These are phyloP conservation scores for Pythium folliculosum DNA, from an alignment of 352 stramenopile species.

Conservation along the genomic window DNA sequence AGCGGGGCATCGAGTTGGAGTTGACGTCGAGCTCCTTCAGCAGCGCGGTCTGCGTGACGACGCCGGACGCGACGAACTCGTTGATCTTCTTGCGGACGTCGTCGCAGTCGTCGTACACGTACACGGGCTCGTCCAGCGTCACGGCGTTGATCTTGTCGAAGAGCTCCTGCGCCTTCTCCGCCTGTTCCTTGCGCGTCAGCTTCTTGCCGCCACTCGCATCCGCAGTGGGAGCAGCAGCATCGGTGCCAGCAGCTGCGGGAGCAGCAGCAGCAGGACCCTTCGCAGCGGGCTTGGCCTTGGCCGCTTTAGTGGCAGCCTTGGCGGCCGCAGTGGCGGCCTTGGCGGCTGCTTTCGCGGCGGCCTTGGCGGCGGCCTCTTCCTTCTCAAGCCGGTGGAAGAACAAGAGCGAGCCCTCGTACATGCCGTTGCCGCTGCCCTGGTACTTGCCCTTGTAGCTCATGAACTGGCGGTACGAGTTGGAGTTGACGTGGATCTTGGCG, in stretches of 20 bases:
- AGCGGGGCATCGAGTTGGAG: conserved; percentile 51
- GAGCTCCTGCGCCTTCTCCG: conserved; percentile 33
- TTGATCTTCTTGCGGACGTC: conserved; percentile 54
- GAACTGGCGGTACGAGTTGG: conserved; percentile 52
- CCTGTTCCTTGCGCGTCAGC: conserved; percentile 25
- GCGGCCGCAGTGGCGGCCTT: conserved; percentile 1
- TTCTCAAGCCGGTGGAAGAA: conserved; percentile 51
- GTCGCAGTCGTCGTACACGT: conserved; percentile 61
- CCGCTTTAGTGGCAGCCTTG: no score
- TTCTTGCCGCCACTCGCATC: conserved; percentile 29
- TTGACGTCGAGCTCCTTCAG: conserved; percentile 42
- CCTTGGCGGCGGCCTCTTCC: conserved; percentile 5
- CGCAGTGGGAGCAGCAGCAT: background rate
- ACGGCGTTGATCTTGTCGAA: conserved; percentile 42
- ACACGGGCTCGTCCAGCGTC: conserved; percentile 39
- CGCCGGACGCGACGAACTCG: conserved; percentile 40
- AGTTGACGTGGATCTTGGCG: conserved; percentile 41
- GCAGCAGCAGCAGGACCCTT: no score
- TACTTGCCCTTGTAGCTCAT: conserved; percentile 56
- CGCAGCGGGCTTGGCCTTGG: no score
- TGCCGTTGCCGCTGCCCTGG: conserved; percentile 41
- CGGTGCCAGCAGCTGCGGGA: no score
- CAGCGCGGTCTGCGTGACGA: conserved; percentile 42
- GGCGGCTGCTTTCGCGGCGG: conserved; percentile 28
- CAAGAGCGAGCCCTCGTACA: conserved; percentile 36